phyloP scores from a whole-genome alignment of 306 rosid species.

The Cicer judaicum region DNA sequence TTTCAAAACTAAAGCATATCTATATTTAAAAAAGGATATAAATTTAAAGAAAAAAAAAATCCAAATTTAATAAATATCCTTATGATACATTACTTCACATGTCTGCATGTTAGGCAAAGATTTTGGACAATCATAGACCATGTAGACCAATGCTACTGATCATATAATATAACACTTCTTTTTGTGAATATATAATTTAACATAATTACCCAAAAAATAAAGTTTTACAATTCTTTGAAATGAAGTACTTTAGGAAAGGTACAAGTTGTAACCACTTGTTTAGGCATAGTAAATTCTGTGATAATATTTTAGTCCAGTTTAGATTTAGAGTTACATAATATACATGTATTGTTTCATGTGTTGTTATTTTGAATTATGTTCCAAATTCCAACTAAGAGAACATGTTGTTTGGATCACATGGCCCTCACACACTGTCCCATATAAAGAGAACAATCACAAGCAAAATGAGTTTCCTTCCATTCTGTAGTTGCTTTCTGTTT shows the following conservation, averaged over 20 bases:
- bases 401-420: conserved; percentile 39
- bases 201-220: not conserved
- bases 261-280: conserved; percentile 17
- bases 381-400: conserved; percentile 36
- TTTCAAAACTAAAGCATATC: too few species aligned
- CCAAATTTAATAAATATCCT: conserved; percentile 23
- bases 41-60: too few species aligned
- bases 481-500: conserved; percentile 21
- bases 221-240: not conserved
- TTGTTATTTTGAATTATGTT: conserved; percentile 17
- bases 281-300: conserved; percentile 13
- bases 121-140: conserved; percentile 18
- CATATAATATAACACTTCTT: not conserved
- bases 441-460: conserved; percentile 37
- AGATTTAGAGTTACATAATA: conserved; percentile 21
- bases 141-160: conserved; percentile 12
- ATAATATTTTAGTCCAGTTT: not conserved
- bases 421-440: conserved; percentile 23
- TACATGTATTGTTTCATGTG: conserved; percentile 30
- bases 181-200: conserved; percentile 18
- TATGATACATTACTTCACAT: conserved; percentile 11
- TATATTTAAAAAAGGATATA: too few species aligned
- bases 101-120: conserved; percentile 15
- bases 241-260: conserved; percentile 15
- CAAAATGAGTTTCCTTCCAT: conserved; percentile 27